phyloP scores from a whole-genome alignment of 2,329 filamentous ascomycete genomes.

The Arthrinium puccinioides region DNA sequence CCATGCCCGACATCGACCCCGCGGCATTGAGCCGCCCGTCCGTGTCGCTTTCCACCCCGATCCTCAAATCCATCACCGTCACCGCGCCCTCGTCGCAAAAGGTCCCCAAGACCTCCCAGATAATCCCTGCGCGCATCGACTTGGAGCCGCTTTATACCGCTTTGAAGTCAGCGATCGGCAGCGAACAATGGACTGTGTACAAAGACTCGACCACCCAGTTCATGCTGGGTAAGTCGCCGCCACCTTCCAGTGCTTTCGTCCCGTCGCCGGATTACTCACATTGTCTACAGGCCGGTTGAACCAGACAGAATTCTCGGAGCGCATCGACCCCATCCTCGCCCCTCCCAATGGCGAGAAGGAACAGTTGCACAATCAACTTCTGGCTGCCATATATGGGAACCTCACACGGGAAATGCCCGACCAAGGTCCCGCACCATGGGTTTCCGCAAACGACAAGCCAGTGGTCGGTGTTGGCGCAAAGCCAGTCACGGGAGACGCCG shows the following conservation, averaged over 20 bases:
- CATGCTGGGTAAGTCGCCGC: slow-evolving; percentile 46
- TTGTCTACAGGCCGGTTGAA: slow-evolving; percentile 52
- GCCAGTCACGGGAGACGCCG: slow-evolving; percentile 56
- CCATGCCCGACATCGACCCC: slow-evolving; percentile 66
- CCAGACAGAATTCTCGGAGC: slow-evolving; percentile 51
- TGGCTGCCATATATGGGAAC: slow-evolving; percentile 61
- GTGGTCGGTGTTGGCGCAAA: slow-evolving; percentile 49
- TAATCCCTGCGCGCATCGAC: slow-evolving; percentile 60
- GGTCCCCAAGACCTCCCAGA: slow-evolving; percentile 51
- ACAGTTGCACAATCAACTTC: slow-evolving; percentile 61
- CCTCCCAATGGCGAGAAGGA: slow-evolving; percentile 51
- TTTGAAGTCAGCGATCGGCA: slow-evolving; percentile 51
- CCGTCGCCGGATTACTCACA: not conserved
- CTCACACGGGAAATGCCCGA: slow-evolving; percentile 64
- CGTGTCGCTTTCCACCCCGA: slow-evolving; percentile 50
- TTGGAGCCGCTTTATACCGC: slow-evolving; percentile 57
- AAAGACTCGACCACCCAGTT: slow-evolving; percentile 58
- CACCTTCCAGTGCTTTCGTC: slow-evolving; percentile 1
- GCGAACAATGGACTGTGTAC: slow-evolving; percentile 57
- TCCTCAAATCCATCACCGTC: slow-evolving; percentile 52
- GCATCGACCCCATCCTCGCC: slow-evolving; percentile 52
- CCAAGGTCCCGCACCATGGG: slow-evolving; percentile 61
- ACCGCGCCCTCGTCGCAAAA: slow-evolving; percentile 42
- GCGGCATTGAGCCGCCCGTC: slow-evolving; percentile 59
- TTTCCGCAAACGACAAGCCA: slow-evolving; percentile 65